Evolutionary conservation across 2,329 filamentous ascomycete species (phyloP).

Genomic region (Nothomitra cinnamomea): DNA sequence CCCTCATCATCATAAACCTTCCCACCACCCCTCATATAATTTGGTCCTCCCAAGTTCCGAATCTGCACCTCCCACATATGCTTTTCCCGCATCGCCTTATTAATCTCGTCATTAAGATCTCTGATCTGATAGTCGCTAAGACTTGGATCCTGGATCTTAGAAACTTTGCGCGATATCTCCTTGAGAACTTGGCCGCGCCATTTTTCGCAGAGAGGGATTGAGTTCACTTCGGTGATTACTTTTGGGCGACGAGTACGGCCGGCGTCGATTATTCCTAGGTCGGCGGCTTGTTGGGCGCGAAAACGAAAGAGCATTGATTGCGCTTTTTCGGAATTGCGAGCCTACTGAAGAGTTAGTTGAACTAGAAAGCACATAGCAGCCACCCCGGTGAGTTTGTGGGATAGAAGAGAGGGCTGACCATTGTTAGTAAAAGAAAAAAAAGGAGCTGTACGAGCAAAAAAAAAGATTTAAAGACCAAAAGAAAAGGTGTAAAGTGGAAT

Average conservation of each 20-base stretch:
- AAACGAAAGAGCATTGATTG: conserved; percentile 99
- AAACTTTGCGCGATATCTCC: conserved; percentile 92
- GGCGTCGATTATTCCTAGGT: conserved; percentile 89
- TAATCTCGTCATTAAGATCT: conserved; percentile 98
- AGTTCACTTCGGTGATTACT: conserved; percentile 70
- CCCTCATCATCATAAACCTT: conserved; percentile 37
- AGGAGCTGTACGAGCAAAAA: no score
- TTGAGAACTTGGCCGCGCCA: conserved; percentile 97
- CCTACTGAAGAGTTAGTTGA: conserved; percentile 30
- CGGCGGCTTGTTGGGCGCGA: conserved; percentile 88
- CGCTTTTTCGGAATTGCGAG: conserved; percentile 94
- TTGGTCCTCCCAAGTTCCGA: conserved; percentile 84
- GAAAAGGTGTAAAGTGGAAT: no score
- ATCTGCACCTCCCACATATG: conserved; percentile 99
- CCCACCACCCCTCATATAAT: conserved; percentile 65
- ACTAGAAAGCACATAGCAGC: no score
- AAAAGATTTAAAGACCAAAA: no score
- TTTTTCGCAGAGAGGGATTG: conserved; percentile 81
- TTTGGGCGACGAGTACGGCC: conserved; percentile 80
- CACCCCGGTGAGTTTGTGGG: no score
- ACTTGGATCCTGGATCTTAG: conserved; percentile 78
- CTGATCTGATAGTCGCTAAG: conserved; percentile 95
- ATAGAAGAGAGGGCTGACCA: no score
- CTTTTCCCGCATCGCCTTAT: conserved; percentile 97
- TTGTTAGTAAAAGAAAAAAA: no score